Base-by-base conservation (phyloP, 345 rosid genomes). In the Hevea brasiliensis region DNA sequence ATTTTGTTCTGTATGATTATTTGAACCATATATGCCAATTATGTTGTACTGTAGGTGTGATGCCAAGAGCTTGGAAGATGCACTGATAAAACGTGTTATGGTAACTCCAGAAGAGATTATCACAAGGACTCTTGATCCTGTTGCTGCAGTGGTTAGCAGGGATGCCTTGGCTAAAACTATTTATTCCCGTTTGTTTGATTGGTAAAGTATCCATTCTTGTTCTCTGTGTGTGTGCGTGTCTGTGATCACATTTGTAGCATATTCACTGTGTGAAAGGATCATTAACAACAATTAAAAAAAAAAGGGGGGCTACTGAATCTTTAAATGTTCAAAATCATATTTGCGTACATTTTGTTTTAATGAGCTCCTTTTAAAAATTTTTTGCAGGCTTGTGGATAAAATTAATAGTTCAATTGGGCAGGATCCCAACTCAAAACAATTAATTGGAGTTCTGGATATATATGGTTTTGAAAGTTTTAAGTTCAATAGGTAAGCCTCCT, bases 31-130 rank as follows among this genome's bases (percentile, higher is more conserved):
- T 70, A 66, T 58, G 56, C 47, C 26, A 32, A 35, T 23, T 70
- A 54, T 77, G 44, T 74, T 67, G 65, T 74, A 56, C 59, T 40
- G 73, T 69, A 95, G 99, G 81, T 95, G 99, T 66, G 83, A 95
- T 86, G 89, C 89, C 75, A 87, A 85, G 86, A 90, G 87, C 84
- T 81, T 95, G 86, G 99, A 95, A 87, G 90, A 88, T 86, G 98
- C 99, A 54, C 67, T 95, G 82, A 91, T 95, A 77, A 86, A 92
- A 86, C 99, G 99, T 86, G 99, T 92, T 37, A 95, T 95, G 98
- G 98, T 95, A 83, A 95, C 99, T 67, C 99, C 99, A 67, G 99
- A 95, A 82, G 99, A 95, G 89, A 77, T 95, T 81, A 95, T 95
- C 74, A 95, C 97, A 72, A 91, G 96, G 88, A 87, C 97, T 74